Base-by-base conservation (phyloP, 2,329 filamentous ascomycete genomes). In the Diaporthe humulicola region DNA sequence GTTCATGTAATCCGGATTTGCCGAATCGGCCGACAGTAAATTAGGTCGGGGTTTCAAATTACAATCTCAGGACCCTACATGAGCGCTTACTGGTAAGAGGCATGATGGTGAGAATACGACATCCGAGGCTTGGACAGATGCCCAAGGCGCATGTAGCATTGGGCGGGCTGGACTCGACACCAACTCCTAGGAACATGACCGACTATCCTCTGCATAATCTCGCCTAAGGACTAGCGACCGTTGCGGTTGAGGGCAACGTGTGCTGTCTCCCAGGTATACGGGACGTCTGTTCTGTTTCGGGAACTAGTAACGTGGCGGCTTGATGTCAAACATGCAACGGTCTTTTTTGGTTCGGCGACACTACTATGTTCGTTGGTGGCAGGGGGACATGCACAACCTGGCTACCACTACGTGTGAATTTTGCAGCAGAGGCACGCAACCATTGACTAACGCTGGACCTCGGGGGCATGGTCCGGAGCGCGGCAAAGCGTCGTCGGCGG, bases 261-360 rank as follows among this genome's bases (percentile, higher is more conserved):
- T 28, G 28, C 22, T 30, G 17, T 4, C 36, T 64, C 45, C 57
- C 70, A 72, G 45, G n/a, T 9, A 40, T 38, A 52, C 30, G 42
- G 70, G 30, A 54, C 30, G 45, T 61, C 40, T 64, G 70, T 64
- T 61, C 40, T 64, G 70, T 64, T 54, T 40, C 57, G 45, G 57
- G 33, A 64, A 57, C 57, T 54, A 52, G 54, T 38, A 42, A 33
- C 33, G 54, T 28, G 42, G 36, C 70, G 45, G 57, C 42, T 71
- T 67, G 22, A 19, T 52, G 61, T 36, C 61, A 67, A 67, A 67
- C 30, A 38, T 36, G 56, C 25, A 48, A 52, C 56, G 30, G 56
- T n/a, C 30, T 52, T 7, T 28, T 28, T 28, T 50, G 42, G 42
- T 33, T 36, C 42, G 40, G 36, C 28, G 70, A 25, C 50, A 52